phyloP scores from a whole-genome alignment of 192 early-diverging fungal genomes.

The Mortierella alpina region DNA sequence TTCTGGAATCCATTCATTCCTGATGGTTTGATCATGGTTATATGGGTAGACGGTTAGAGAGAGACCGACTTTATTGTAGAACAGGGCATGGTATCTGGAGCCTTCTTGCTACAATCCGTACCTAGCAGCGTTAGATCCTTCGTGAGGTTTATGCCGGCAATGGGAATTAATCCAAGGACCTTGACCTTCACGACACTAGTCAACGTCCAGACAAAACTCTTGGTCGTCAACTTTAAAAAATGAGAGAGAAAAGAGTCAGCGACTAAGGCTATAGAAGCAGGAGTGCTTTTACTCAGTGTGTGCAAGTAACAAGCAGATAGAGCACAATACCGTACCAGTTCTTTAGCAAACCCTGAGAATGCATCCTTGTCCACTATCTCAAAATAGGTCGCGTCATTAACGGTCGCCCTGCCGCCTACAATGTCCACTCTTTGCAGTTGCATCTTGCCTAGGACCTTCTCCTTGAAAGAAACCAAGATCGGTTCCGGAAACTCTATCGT shows the following conservation, averaged over 20 bases:
- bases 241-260: too few species aligned
- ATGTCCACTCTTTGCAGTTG: neutral
- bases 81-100: too few species aligned
- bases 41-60: too few species aligned
- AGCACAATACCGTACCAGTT: neutral
- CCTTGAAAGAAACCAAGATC: slow-evolving; percentile 39
- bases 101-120: neutral
- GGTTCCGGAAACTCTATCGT: slow-evolving; percentile 48
- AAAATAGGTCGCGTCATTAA: neutral
- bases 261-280: too few species aligned
- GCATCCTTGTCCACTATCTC: neutral
- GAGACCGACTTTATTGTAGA: too few species aligned
- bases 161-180: neutral
- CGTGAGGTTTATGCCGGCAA: neutral
- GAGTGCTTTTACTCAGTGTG: too few species aligned
- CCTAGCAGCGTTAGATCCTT: slow-evolving; percentile 6
- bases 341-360: slow-evolving; percentile 1
- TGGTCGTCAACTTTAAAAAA: neutral
- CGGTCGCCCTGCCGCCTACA: neutral
- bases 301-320: too few species aligned
- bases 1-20: slow-evolving; percentile 42
- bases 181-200: neutral
- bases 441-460: slow-evolving; percentile 12
- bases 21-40: neutral
- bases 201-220: slow-evolving; percentile 3